Base-by-base conservation (phyloP, 2,329 filamentous ascomycete genomes). In the Cladophialophora immunda region DNA sequence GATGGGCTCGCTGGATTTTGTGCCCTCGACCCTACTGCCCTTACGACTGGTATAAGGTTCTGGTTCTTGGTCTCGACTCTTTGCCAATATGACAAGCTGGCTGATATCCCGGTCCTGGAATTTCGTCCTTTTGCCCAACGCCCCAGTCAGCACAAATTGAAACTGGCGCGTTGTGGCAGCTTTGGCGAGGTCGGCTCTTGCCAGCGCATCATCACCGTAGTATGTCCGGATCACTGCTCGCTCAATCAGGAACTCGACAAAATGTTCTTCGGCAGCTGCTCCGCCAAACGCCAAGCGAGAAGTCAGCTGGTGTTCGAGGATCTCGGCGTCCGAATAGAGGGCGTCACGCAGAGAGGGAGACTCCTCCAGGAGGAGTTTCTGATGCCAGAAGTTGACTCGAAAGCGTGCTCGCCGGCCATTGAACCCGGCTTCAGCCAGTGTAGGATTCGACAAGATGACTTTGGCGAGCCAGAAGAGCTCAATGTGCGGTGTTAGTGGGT, bases 11-110 rank as follows among this genome's bases (percentile, higher is more conserved):
- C 71, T 71, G 3, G 66, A 59, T 65, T 70, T 4, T 63, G 57
- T 3, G 52, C 55, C 15, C 66, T 65, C 0, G 9, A 56, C 65
- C 3, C 66, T 64, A 11, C 73, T 69, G 25, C 30, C 61, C 53
- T 66, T 68, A n/a, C 62, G 32, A 32, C 58, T 63, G 19, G 61
- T 45, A 7, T 67, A 58, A 6, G 68, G 71, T 4, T 74, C 62
- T 1, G 71, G 73, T 29, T 73, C 71, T 0, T 79, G 75, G 27
- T 81, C 80, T 6, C 82, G 83, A 76, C 94, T 97, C 77, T 88
- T 93, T 0, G 95, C 95, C 32, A 98, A 82, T 2, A 99, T 92
- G 1, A 99, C 91, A 30, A 99, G 84, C 78, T 99, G 95, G 73
- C 93, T 97, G 68, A 89, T 83, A 69, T 80, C 76, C 3, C 78